Percentiles rank a stretch among this genome's conserved stretches.
Conservation (phyloP, 176 grass and related monocot species). For the Zea mays region Zm-B73-REFERENCE-NAM-5.0 NC_050100.1:176361501-176362000, state of each 20-base stretch:
- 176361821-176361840: background rate
- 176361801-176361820: background rate
- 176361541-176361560: background rate
- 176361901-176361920: background rate
- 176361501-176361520: background rate
- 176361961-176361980: background rate
- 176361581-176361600: background rate
- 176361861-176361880: background rate
- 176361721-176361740: constrained; percentile 80
- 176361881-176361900: background rate
- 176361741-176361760: constrained; percentile 98
- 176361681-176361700: background rate
- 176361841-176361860: background rate
- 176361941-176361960: background rate
- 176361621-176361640: background rate
- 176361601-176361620: background rate
- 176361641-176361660: background rate
- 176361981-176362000: background rate
- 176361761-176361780: constrained; percentile 40
- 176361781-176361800: constrained; percentile 38
- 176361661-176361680: background rate
- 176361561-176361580: background rate
- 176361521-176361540: background rate
- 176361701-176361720: constrained; percentile 48
- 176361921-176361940: constrained; percentile 10